Conservation (phyloP, 228 moss, liverwort and hornwort species). For the Sphagnum fallax region DNA sequence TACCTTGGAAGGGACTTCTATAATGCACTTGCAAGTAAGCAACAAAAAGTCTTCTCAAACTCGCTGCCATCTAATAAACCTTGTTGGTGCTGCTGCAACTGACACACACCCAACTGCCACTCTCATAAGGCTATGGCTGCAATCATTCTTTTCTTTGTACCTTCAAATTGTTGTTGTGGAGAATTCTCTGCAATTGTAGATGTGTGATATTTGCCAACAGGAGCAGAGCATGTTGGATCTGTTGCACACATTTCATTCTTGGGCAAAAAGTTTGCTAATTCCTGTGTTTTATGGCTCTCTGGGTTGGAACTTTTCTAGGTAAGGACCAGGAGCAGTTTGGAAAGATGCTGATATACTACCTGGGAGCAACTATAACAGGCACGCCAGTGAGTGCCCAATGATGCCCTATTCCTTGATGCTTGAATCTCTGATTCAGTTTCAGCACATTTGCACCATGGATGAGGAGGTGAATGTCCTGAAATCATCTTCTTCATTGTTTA, state of each 20-base stretch:
- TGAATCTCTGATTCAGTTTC: not conserved
- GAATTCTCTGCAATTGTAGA: not conserved
- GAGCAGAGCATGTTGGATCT: not conserved
- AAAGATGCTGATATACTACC: slow-evolving; percentile 35
- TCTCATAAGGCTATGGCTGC: not conserved
- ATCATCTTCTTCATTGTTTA: no score
- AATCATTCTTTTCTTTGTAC: not conserved
- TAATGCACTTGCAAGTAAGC: slow-evolving; percentile 52
- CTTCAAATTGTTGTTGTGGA: not conserved
- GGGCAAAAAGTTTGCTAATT: no score
- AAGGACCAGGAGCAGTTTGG: slow-evolving; percentile 48
- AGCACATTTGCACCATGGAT: not conserved
- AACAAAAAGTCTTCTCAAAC: not conserved
- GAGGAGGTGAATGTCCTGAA: no score
- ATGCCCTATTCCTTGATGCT: not conserved
- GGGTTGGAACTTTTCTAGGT: slow-evolving; percentile 8
- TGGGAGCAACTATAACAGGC: slow-evolving; percentile 44
- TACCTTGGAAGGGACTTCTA: slow-evolving; percentile 55
- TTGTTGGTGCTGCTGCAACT: not conserved
- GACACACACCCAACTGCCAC: no score
- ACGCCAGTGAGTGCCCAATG: slow-evolving; percentile 32
- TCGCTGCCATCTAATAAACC: slow-evolving; percentile 1
- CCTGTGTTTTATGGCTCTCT: not conserved
- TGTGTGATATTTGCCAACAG: not conserved
- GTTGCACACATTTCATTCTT: not conserved